Evolutionary conservation across 1,284 basidiomycete genomes (phyloP).

Genomic region (Microbotryum violaceum): DNA sequence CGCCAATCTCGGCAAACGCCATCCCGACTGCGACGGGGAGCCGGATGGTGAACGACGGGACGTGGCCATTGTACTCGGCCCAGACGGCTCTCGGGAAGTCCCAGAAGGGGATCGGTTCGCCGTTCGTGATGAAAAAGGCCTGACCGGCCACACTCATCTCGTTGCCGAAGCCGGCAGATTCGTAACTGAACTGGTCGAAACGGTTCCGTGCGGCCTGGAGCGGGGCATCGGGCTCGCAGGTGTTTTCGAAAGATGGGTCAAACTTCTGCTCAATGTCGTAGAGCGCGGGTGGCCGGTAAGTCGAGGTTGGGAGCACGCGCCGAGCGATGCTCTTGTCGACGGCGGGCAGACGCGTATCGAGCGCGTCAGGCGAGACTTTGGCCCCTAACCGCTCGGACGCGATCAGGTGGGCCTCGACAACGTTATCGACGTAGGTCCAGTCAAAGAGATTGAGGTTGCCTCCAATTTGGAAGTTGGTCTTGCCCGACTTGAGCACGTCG

Average conservation of each 20-base stretch:
- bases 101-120: constrained; percentile 95
- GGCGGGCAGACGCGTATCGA: constrained; percentile 55
- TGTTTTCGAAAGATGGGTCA: constrained; percentile 47
- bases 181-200: constrained; percentile 50
- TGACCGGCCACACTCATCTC: constrained; percentile 59
- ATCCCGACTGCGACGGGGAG: constrained; percentile 63
- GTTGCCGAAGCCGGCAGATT: constrained; percentile 33
- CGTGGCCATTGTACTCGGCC: constrained; percentile 60
- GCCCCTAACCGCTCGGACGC: constrained; percentile 74
- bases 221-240: constrained; percentile 51
- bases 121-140: constrained; percentile 95
- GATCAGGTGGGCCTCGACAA: constrained; percentile 87
- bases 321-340: constrained; percentile 42
- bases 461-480: constrained; percentile 90
- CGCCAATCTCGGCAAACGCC: constrained; percentile 47
- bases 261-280: constrained; percentile 35
- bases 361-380: constrained; percentile 42
- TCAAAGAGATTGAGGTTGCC: constrained; percentile 91
- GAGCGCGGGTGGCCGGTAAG: constrained; percentile 19
- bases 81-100: constrained; percentile 84
- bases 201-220: constrained; percentile 43
- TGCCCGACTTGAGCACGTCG: constrained; percentile 68
- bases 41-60: constrained; percentile 50
- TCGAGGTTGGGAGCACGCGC: constrained; percentile 32
- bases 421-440: constrained; percentile 96